A percentile compares a stretch with the other conserved stretches of the same genome.
These are phyloP conservation scores for Phymatotrichopsis omnivora DNA, from an alignment of 2,329 filamentous ascomycete genomes.

Conservation along the genomic window DNA sequence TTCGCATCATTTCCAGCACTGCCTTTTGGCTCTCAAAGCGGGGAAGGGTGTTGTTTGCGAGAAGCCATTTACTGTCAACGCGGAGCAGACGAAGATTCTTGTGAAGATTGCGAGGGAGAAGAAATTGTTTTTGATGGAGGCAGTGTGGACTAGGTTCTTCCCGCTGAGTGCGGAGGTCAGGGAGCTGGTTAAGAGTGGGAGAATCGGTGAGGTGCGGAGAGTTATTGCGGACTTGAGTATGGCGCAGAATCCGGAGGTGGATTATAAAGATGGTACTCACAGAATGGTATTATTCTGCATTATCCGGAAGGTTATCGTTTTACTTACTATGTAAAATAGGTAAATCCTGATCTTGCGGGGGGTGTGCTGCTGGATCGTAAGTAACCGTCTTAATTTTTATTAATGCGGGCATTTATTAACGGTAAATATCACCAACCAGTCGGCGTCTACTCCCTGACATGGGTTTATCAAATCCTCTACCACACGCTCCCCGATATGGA, in stretches of 20 bases:
- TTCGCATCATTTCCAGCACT: conserved; percentile 87
- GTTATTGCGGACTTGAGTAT: conserved; percentile 53
- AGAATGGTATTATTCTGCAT: conserved; percentile 58
- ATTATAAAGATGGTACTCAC: conserved; percentile 51
- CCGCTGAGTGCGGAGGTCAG: conserved; percentile 67
- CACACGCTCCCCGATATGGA: conserved; percentile 56
- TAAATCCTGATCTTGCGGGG: conserved; percentile 73
- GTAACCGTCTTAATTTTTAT: conserved; percentile 23
- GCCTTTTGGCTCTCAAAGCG: conserved; percentile 69
- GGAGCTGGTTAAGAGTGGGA: conserved; percentile 49
- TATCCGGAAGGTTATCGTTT: too few relatives aligned
- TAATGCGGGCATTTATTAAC: background rate
- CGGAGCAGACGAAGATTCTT: conserved; percentile 62
- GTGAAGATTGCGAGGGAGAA: conserved; percentile 62
- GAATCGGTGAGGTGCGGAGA: conserved; percentile 51
- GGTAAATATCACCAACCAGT: conserved; percentile 36
- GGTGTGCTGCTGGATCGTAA: conserved; percentile 64
- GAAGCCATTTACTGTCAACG: conserved; percentile 81
- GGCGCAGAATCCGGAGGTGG: conserved; percentile 49
- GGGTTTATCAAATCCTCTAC: conserved; percentile 84
- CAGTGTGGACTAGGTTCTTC: conserved; percentile 84
- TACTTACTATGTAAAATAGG: too few relatives aligned
- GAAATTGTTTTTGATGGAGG: conserved; percentile 70
- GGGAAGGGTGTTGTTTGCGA: conserved; percentile 86
- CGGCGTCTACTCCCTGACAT: conserved; percentile 80